Conservation (phyloP, 345 rosid species). For the Salix udensis region DNA sequence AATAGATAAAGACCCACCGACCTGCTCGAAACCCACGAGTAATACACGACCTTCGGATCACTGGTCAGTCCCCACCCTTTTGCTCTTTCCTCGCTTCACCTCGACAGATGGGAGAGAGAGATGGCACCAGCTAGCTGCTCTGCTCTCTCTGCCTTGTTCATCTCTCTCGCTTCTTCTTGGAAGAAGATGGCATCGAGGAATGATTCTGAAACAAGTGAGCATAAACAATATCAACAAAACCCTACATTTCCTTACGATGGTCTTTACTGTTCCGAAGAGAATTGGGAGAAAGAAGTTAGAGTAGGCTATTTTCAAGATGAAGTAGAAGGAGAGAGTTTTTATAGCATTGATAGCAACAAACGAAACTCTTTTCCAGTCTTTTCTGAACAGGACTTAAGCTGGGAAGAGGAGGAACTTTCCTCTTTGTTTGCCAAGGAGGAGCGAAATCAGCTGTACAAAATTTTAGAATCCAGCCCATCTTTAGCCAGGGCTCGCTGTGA, state of each 20-base stretch:
- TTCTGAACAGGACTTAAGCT: constrained; percentile 58
- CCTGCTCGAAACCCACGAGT: constrained; percentile 16
- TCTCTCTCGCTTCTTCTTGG: constrained; percentile 34
- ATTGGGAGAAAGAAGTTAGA: constrained; percentile 38
- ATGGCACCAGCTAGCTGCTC: constrained; percentile 26
- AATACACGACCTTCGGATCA: constrained; percentile 9
- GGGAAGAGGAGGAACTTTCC: constrained; percentile 68
- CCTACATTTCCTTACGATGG: constrained; percentile 31
- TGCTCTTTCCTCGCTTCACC: neutral
- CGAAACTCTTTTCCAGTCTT: constrained; percentile 21
- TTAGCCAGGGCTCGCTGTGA: constrained; percentile 44
- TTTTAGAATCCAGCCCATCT: constrained; percentile 23
- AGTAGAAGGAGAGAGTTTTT: neutral
- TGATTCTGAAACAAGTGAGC: constrained; percentile 11
- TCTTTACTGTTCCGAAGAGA: constrained; percentile 61
- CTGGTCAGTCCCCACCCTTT: neutral
- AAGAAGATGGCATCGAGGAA: constrained; percentile 53
- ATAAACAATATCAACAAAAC: constrained; percentile 14
- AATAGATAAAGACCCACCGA: neutral
- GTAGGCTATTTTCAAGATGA: constrained; percentile 16
- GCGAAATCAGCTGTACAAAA: constrained; percentile 25
- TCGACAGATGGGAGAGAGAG: constrained; percentile 22
- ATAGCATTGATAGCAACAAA: neutral
- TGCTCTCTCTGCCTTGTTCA: constrained; percentile 19
- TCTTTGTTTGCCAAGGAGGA: constrained; percentile 45